Conservation (phyloP, 2,329 filamentous ascomycete species). For the Pseudogymnoascus sp. region DNA sequence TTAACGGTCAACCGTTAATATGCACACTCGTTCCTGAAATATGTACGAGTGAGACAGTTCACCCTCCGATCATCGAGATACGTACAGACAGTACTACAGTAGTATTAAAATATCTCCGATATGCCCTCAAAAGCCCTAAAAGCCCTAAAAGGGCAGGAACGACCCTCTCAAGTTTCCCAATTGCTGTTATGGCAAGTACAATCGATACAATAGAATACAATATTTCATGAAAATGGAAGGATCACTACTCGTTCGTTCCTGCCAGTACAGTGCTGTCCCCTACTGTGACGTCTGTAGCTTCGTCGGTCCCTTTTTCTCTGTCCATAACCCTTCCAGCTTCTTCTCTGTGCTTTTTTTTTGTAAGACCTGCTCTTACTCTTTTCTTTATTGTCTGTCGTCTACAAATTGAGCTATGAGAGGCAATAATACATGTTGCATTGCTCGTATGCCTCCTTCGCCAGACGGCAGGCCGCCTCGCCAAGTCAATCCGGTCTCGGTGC, state of each 20-base stretch:
- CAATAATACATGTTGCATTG: slow-evolving; percentile 24
- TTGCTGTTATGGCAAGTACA: neutral
- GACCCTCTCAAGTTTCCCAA: neutral
- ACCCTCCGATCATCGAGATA: neutral
- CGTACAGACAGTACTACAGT: too few relatives aligned
- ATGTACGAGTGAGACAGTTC: neutral
- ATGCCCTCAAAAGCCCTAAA: neutral
- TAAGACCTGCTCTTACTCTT: neutral
- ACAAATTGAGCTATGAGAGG: neutral
- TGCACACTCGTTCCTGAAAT: neutral
- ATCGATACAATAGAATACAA: neutral
- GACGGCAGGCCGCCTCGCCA: slow-evolving; percentile 25
- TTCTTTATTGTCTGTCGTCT: neutral
- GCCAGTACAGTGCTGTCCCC: neutral
- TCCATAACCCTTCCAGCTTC: neutral
- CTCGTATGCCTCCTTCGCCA: slow-evolving; percentile 28
- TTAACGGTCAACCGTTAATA: neutral
- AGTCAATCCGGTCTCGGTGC: slow-evolving; percentile 11
- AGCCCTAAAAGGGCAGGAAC: neutral
- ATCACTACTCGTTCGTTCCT: neutral
- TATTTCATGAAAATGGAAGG: neutral
- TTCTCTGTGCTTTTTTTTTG: neutral
- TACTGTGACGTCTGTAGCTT: neutral
- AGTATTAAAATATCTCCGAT: neutral
- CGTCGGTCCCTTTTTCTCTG: slow-evolving; percentile 3